These are phyloP conservation scores for Entomortierella parvispora DNA, from an alignment of 192 early-diverging fungal genomes.

Conservation along the genomic window DNA sequence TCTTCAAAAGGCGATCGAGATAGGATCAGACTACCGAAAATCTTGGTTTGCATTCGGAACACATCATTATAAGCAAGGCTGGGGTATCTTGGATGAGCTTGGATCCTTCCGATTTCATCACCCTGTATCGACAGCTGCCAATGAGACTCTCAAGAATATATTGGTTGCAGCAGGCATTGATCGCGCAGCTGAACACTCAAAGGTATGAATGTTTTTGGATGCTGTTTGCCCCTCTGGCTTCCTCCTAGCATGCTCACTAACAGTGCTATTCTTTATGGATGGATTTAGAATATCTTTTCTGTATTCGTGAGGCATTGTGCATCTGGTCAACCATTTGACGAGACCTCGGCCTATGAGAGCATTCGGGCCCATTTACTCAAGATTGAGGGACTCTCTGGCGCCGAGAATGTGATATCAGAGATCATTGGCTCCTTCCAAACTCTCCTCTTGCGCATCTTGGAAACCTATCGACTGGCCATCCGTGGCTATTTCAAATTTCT, in stretches of 20 bases:
- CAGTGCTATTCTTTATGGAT: neutral
- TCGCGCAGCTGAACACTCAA: slow-evolving; percentile 26
- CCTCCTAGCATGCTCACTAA: neutral
- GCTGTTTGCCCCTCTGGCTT: neutral
- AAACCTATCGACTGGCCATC: slow-evolving; percentile 32
- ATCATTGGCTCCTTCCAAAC: slow-evolving; percentile 31
- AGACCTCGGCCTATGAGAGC: slow-evolving; percentile 23
- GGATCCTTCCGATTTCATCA: slow-evolving; percentile 44
- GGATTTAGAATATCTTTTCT: slow-evolving; percentile 32
- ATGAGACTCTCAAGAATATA: slow-evolving; percentile 18
- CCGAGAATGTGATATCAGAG: slow-evolving; percentile 1
- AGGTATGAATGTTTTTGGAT: slow-evolving; percentile 7
- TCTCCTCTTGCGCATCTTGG: slow-evolving; percentile 28
- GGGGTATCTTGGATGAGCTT: slow-evolving; percentile 64
- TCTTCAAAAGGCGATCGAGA: slow-evolving; percentile 54
- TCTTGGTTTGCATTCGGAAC: slow-evolving; percentile 72
- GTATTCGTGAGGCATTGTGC: slow-evolving; percentile 52
- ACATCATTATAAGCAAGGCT: slow-evolving; percentile 66
- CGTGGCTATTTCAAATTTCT: slow-evolving; percentile 46
- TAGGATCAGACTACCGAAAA: slow-evolving; percentile 53
- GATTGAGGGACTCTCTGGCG: slow-evolving; percentile 12
- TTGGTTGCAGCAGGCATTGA: slow-evolving; percentile 16
- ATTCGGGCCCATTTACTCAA: slow-evolving; percentile 29
- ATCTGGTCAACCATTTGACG: slow-evolving; percentile 47
- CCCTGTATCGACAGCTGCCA: slow-evolving; percentile 36